Evolutionary conservation across 2,329 filamentous ascomycete species (phyloP).

Genomic region (Dactylonectria estremocensis): DNA sequence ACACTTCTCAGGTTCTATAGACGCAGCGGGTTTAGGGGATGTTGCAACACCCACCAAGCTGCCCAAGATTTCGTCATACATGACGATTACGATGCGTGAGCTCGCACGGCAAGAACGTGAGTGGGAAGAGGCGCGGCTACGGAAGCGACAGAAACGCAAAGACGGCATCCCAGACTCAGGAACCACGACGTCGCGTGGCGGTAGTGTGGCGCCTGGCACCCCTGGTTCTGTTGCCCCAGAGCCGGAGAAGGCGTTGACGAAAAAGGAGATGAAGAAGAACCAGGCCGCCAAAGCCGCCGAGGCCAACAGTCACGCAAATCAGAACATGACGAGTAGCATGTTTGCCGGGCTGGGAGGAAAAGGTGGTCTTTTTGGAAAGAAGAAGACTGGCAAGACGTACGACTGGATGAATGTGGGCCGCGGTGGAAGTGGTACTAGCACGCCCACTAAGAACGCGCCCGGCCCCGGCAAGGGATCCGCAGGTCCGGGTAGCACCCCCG

Average conservation of each 20-base stretch:
- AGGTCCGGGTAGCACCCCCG: conserved; percentile 49
- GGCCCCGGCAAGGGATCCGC: conserved; percentile 54
- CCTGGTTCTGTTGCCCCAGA: conserved; percentile 76
- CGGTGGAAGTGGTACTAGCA: conserved; percentile 68
- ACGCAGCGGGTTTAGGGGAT: conserved; percentile 53
- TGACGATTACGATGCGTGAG: conserved; percentile 70
- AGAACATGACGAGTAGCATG: conserved; percentile 86
- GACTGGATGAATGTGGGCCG: conserved; percentile 77
- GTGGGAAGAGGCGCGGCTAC: conserved; percentile 79
- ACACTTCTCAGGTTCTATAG: conserved; percentile 57
- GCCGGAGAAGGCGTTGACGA: conserved; percentile 79
- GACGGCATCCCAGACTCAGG: conserved; percentile 69
- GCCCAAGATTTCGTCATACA: conserved; percentile 66
- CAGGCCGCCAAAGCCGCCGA: conserved; percentile 84
- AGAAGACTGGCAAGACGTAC: conserved; percentile 78
- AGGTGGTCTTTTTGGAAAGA: conserved; percentile 70
- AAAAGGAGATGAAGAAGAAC: conserved; percentile 87
- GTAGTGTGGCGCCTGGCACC: conserved; percentile 72
- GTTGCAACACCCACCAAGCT: conserved; percentile 63
- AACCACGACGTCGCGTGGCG: conserved; percentile 65
- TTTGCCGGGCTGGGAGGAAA: conserved; percentile 77
- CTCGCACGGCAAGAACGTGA: conserved; percentile 77
- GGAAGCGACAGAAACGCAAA: conserved; percentile 76
- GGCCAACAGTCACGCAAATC: conserved; percentile 83
- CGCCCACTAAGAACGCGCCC: conserved; percentile 58